phyloP scores from a whole-genome alignment of 2,329 filamentous ascomycete species.

The Ophiostoma himal-ulmi region DNA sequence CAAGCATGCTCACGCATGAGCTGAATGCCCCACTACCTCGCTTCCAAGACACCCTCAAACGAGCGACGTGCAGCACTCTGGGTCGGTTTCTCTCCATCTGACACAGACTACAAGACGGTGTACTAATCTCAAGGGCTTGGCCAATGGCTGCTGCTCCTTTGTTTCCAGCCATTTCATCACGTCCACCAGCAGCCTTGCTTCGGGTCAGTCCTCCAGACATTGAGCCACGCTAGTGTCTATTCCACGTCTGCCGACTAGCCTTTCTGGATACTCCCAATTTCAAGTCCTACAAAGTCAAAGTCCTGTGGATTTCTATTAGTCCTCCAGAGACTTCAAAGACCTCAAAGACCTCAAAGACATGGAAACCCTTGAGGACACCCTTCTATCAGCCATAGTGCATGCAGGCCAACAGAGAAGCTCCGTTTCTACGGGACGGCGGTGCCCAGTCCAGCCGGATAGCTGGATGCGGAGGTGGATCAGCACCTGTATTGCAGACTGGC shows the following conservation, averaged over 20 bases:
- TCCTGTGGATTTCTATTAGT: too few species aligned
- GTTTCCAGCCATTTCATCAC: background rate
- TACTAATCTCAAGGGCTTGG: background rate
- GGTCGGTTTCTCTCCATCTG: too few species aligned
- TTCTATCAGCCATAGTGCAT: background rate
- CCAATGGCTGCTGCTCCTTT: background rate
- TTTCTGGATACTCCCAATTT: too few species aligned
- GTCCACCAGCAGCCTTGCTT: background rate
- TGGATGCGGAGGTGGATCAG: conserved; percentile 3
- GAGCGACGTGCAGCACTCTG: background rate
- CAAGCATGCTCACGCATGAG: background rate
- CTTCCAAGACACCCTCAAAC: background rate
- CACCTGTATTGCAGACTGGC: background rate
- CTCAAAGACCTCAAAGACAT: too few species aligned
- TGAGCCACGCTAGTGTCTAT: background rate
- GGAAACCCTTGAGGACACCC: too few species aligned
- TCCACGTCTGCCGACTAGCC: too few species aligned
- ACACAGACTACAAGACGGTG: background rate
- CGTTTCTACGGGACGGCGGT: background rate
- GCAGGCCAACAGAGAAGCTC: background rate
- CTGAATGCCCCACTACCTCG: background rate
- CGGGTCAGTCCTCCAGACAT: background rate
- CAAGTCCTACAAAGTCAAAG: too few species aligned
- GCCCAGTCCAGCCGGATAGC: background rate
- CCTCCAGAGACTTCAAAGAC: too few species aligned